phyloP scores from a whole-genome alignment of 1,139 yeast species.

The Nakaseomyces bracarensis region DNA sequence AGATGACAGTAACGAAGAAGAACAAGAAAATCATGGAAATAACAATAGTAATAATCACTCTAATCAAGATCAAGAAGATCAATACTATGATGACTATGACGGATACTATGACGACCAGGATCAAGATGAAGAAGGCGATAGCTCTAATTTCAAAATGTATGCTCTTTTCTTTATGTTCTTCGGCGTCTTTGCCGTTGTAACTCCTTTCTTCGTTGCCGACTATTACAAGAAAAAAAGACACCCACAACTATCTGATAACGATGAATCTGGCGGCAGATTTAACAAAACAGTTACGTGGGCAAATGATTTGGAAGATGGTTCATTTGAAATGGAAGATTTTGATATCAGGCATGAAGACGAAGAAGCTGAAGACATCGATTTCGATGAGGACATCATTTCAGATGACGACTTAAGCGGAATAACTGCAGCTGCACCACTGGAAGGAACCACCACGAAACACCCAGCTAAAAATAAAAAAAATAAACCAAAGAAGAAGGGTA shows the following conservation, averaged over 20 bases:
- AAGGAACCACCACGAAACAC: neutral
- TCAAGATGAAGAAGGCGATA: conserved; percentile 11
- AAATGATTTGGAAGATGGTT: conserved; percentile 24
- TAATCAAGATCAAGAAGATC: conserved; percentile 13
- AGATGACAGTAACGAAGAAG: conserved; percentile 9
- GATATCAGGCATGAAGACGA: conserved; percentile 38
- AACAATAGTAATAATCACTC: conserved; percentile 9
- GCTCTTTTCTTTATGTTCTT: conserved; percentile 15
- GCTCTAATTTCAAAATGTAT: neutral
- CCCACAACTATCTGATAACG: conserved; percentile 27
- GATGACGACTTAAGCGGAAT: conserved; percentile 2
- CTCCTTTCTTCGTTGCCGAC: conserved; percentile 15
- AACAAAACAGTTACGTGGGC: conserved; percentile 34
- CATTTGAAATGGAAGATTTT: conserved; percentile 7
- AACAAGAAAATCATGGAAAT: conserved; percentile 13
- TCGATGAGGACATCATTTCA: neutral
- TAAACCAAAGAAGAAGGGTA: conserved; percentile 14
- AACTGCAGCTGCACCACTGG: conserved; percentile 8
- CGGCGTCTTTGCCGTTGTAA: conserved; percentile 18
- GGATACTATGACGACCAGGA: conserved; percentile 13
- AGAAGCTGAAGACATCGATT: conserved; percentile 4
- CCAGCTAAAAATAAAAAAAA: neutral
- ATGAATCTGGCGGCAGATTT: conserved; percentile 9
- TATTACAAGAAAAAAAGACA: conserved; percentile 12
- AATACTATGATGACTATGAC: conserved; percentile 11